Conservation (phyloP, 108 stramenopile species). For the Epipyxis sp. region DNA sequence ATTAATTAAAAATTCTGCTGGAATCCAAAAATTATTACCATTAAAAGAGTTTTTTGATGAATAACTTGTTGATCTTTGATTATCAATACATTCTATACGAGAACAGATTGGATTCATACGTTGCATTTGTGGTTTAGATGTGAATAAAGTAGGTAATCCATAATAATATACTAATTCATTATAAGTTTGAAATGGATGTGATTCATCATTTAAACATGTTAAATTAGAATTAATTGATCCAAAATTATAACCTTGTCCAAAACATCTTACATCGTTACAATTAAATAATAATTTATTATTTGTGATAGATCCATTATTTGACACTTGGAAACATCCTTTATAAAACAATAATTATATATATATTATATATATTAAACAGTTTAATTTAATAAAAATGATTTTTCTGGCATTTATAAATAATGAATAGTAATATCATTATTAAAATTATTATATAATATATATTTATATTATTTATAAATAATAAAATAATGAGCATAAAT, state of each 20-base stretch:
- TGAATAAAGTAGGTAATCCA: not conserved
- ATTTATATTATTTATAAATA: no score
- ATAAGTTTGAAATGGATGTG: not conserved
- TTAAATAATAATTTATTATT: not conserved
- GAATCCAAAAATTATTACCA: not conserved
- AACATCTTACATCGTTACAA: constrained; percentile 10
- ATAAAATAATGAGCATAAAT: not conserved
- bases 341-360: no score
- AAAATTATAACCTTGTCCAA: constrained; percentile 23
- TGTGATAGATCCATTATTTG: not conserved
- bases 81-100: constrained; percentile 2
- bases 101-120: not conserved
- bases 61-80: no score
- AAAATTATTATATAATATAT: no score
- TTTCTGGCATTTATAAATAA: no score
- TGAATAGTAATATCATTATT: no score
- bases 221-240: constrained; percentile 1
- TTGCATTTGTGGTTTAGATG: not conserved
- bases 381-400: no score
- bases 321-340: no score
- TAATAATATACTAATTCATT: not conserved
- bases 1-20: not conserved
- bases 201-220: not conserved
- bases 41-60: not conserved
- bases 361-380: no score